Base-by-base conservation (phyloP, 1,284 basidiomycete species). In the Peniophora sp. region DNA sequence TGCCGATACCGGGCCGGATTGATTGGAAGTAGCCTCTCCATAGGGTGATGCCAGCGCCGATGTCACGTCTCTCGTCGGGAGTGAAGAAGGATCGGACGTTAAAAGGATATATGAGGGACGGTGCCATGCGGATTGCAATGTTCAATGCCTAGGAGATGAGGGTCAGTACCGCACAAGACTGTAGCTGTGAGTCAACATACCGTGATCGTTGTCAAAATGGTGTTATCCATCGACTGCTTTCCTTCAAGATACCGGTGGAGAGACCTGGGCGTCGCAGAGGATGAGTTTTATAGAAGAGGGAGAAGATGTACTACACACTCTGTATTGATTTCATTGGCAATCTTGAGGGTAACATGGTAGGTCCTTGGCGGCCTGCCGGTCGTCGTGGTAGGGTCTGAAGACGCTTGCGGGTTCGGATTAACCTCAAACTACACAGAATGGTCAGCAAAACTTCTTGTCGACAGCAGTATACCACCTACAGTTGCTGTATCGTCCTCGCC, bases 1-100 rank as follows among this genome's bases (percentile, higher is more conserved):
- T 72, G 1, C 78, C 77, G 18, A 80, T 74, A 0, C 77, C 83
- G 9, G 87, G 87, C 12, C 87, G 73, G 23, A 88, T 77, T 0
- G 83, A 87, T 61, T 87, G 85, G 64, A 88, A 88, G 56, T 85
- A 85, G 0, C 85, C 85, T 14, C 85, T 72, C 83, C 85, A 86
- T 2, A 88, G 68, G 44, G 80, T 72, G 18, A 90, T 70, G 1
- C 87, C 86, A 2, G 65, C 57, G 2, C 86, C 85, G 9, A 90
- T 85, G 52, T 79, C 73, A 58, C 75, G 76, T 11, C 72, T 79
- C 57, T 85, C 87, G 2, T 67, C 64, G 51, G 78, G 65, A 0
- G 84, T 86, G 62, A 88, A 90, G 67, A 90, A 89, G 0, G 85
- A 87, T 1, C 84, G 75, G 11, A 81, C 75, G 55, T 89, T 89